These are phyloP conservation scores for Metschnikowia dekortorum DNA, from an alignment of 805 yeast species.

Conservation along the genomic window DNA sequence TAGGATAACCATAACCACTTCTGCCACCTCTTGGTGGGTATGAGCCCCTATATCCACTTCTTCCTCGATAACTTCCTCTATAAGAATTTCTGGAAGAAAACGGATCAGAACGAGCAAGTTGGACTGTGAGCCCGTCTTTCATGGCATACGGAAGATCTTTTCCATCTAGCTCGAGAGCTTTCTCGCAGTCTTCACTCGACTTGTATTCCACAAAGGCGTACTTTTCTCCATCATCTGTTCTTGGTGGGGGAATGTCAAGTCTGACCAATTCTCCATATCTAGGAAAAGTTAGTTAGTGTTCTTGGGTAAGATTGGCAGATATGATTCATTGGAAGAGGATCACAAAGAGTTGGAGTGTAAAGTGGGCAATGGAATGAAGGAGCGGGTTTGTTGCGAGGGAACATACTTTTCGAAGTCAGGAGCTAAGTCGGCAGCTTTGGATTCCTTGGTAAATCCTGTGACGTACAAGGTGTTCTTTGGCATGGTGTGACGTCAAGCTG, in stretches of 20 bases:
- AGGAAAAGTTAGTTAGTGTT: slow-evolving; percentile 11
- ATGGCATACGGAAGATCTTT: slow-evolving; percentile 40
- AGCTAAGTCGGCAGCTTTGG: slow-evolving; percentile 55
- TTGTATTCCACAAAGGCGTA: slow-evolving; percentile 62
- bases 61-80: slow-evolving; percentile 18
- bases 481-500: slow-evolving; percentile 20
- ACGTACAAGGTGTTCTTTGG: slow-evolving; percentile 50
- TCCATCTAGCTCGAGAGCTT: slow-evolving; percentile 47
- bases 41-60: slow-evolving; percentile 14
- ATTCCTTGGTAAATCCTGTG: slow-evolving; percentile 52
- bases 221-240: slow-evolving; percentile 53
- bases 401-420: slow-evolving; percentile 60
- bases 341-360: slow-evolving; percentile 1
- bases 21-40: slow-evolving; percentile 9
- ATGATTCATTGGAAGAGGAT: background rate
- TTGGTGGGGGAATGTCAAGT: slow-evolving; percentile 61
- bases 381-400: slow-evolving; percentile 5
- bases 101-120: slow-evolving; percentile 55
- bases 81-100: slow-evolving; percentile 34
- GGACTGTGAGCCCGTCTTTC: slow-evolving; percentile 44
- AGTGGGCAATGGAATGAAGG: slow-evolving; percentile 3
- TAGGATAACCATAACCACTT: slow-evolving; percentile 23
- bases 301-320: background rate
- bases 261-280: slow-evolving; percentile 56
- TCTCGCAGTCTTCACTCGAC: slow-evolving; percentile 48